Base-by-base conservation (phyloP, 148 eudicot genomes). In the Polygonum maritimum region DNA sequence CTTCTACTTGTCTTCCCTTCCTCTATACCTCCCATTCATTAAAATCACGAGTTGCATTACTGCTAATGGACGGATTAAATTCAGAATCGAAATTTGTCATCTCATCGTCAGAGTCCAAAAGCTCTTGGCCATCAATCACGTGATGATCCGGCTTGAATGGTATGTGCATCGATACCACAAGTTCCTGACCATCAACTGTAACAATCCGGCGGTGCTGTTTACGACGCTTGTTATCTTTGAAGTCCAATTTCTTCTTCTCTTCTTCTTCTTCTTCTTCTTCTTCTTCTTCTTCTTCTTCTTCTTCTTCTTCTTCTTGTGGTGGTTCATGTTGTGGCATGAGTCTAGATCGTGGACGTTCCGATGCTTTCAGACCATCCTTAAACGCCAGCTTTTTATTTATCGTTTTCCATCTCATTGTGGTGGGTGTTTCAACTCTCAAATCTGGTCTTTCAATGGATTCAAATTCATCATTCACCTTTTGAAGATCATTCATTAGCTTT, bases 391-490 rank as follows among this genome's bases (percentile, higher is more conserved):
- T 72, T 10, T 48, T 44, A 45, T 35, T 16, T 44, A 72, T 45
- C 52, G 19, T 19, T 72, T 22, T 72, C 75, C 75, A 72, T 48
- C 52, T 41, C 35, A 72, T 72, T 48, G 48, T 31, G 55, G 47
- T 49, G 3, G 45, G 31, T 77, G 75, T 31, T n/a, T 74, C 79
- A 26, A 57, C 40, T 67, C 74, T 74, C 75, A 90, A 58, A 48
- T 21, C 65, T 36, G 90, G 90, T 69, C 80, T 85, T 57, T 83
- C 83, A 36, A 87, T 72, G 62, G 88, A 82, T 54, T 90, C 85
- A 51, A 88, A 90, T 63, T 88, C 87, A n/a, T 69, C 74, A 79
- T 84, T 80, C 10, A 83, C 71, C 73, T 85, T 82, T 18, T 83
- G 77, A 14, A 88, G 80, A 48, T 74, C 73, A 7, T 79, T 80